These are phyloP conservation scores for Paramyrothecium sp. DNA, from an alignment of 2,329 filamentous ascomycete genomes.

Conservation along the genomic window DNA sequence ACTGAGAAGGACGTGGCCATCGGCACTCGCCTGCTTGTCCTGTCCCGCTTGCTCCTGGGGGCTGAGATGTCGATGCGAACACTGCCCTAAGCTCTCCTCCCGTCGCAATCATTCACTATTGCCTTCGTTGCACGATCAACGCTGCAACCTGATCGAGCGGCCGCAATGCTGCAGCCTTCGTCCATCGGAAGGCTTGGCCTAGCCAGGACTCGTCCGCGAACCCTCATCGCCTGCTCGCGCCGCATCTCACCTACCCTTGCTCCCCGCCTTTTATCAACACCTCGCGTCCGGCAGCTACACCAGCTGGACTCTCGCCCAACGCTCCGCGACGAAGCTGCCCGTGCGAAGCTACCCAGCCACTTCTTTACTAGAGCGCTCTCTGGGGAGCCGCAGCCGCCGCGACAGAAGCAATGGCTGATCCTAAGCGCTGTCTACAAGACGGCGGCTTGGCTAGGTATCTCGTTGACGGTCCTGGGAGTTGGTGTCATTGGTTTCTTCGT, in stretches of 20 bases:
- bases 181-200: background rate
- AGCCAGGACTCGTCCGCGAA: background rate
- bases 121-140: background rate
- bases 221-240: background rate
- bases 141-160: background rate
- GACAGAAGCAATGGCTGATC: conserved; percentile 43
- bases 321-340: background rate
- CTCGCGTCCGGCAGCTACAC: background rate
- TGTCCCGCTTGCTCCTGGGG: too few relatives aligned
- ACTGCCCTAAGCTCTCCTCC: background rate
- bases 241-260: conserved; percentile 8
- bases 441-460: conserved; percentile 64
- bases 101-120: background rate
- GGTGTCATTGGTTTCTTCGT: conserved; percentile 83
- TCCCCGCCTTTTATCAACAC: background rate
- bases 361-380: conserved; percentile 42
- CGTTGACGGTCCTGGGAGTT: conserved; percentile 67
- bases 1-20: too few relatives aligned
- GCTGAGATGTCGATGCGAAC: too few relatives aligned
- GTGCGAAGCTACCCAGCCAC: conserved; percentile 15
- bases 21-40: too few relatives aligned
- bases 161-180: background rate
- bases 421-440: conserved; percentile 65
- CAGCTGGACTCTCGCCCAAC: background rate
- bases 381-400: conserved; percentile 51